Conservation (phyloP, 768 basidiomycete genomes). For the Crucibulum laeve region DNA sequence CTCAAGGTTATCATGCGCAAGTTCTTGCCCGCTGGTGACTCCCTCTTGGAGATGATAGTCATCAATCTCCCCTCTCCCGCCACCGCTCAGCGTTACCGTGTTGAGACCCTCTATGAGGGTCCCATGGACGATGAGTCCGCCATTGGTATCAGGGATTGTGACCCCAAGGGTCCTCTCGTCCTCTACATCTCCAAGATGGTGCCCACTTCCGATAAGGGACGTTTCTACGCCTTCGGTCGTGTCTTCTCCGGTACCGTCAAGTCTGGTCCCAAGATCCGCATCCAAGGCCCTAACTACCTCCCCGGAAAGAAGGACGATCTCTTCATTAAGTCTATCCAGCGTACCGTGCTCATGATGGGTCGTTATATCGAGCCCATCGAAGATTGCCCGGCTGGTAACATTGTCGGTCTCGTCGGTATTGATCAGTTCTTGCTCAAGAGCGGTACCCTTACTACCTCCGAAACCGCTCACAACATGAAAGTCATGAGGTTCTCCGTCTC, state of each 20-base stretch:
- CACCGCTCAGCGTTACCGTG: slow-evolving; percentile 97
- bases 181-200: slow-evolving; percentile 99
- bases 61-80: slow-evolving; percentile 97
- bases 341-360: slow-evolving; percentile 99
- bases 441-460: slow-evolving; percentile 95
- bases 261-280: slow-evolving; percentile 97
- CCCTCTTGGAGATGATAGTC: slow-evolving; percentile 99
- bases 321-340: slow-evolving; percentile 97
- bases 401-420: slow-evolving; percentile 97
- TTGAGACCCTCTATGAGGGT: slow-evolving; percentile 99
- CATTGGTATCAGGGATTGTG: slow-evolving; percentile 96
- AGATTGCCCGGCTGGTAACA: slow-evolving; percentile 99
- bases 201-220: slow-evolving; percentile 98
- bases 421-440: slow-evolving; percentile 99
- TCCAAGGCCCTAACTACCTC: slow-evolving; percentile 98
- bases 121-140: slow-evolving; percentile 99
- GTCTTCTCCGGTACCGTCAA: slow-evolving; percentile 98
- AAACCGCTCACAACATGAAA: slow-evolving; percentile 99
- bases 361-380: slow-evolving; percentile 98
- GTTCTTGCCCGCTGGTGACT: slow-evolving; percentile 98
- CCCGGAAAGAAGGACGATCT: slow-evolving; percentile 99
- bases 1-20: slow-evolving; percentile 99
- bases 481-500: slow-evolving; percentile 99
- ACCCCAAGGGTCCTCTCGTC: slow-evolving; percentile 93
- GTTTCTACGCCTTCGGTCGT: slow-evolving; percentile 99